Evolutionary conservation across 2,329 filamentous ascomycete genomes (phyloP), one percentile per base, ranked within the genome.

Genomic region (Cladosporium velox): DNA sequence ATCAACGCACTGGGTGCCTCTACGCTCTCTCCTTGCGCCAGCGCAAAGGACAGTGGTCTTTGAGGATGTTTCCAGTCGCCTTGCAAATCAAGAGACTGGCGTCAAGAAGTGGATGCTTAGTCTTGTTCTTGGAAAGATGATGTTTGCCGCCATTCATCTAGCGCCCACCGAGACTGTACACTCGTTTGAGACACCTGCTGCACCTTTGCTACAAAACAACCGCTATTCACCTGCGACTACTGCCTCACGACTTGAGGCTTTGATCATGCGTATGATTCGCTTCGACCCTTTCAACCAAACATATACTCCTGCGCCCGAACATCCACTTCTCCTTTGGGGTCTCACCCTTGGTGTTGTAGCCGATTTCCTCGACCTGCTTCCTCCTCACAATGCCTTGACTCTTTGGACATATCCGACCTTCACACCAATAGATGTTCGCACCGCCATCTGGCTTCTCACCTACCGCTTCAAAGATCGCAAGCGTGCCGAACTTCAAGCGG

Each of bases 331-430:
- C 12, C 84, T 91, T 1, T 91, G 89, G 89, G 89, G 89, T 0
- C 75, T 91, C 38, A 90, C 89, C 0, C 79, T 91, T 1, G 88
- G 88, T 5, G 85, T 91, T 35, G 77, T 90, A 47, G 86, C 86
- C 18, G 89, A 91, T 75, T 87, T 91, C 69, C 80, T 91, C 28
- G 87, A 90, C 69, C 83, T 89, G 72, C 77, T 90, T 4, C 88
- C 88, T n/a, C 87, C 88, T 1, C 80, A 86, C 68, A 86, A 85
- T 63, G 84, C 87, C 1, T 82, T 90, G 4, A 79, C 85, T 38
- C 75, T 90, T 30, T 91, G 88, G 88, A 84, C 84, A 34, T 90
- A 90, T 72, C 89, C 89, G 0, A 90, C 87, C 1, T 90, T 91
- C 72, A 89, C 88, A 0, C 82, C 85, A 1, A 82, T 81, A 65